A percentile compares a stretch with the other conserved stretches of the same genome.
Evolutionary conservation across 2,329 filamentous ascomycete genomes (phyloP).

Genomic region (Alternaria burnsii): DNA sequence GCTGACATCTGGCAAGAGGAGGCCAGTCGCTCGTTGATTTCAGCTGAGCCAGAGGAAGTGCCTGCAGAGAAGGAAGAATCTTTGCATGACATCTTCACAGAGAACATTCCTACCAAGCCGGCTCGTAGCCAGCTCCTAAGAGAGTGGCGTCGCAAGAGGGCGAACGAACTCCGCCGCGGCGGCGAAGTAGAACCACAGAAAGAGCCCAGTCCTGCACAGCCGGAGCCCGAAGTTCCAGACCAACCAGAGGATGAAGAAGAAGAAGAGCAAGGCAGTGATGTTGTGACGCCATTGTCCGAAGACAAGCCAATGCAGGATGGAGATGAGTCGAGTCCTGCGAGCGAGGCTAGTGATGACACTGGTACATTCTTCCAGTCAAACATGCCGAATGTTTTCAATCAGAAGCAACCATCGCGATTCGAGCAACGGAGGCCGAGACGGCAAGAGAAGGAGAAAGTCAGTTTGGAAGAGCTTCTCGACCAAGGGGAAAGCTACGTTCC

Average conservation of each 20-base stretch:
- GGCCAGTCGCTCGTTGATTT: conserved; percentile 50
- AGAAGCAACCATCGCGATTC: conserved; percentile 24
- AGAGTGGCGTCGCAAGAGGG: conserved; percentile 54
- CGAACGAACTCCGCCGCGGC: conserved; percentile 49
- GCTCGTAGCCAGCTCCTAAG: conserved; percentile 52
- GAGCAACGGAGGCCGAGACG: conserved; percentile 34
- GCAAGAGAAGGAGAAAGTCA: conserved; percentile 37
- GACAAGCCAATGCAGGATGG: conserved; percentile 19
- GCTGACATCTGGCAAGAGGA: conserved; percentile 60
- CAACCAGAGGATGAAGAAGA: conserved; percentile 19
- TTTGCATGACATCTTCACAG: conserved; percentile 47
- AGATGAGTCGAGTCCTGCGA: conserved; percentile 23
- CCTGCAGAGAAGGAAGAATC: conserved; percentile 25
- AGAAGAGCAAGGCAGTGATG: conserved; percentile 24
- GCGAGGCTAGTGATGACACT: conserved; percentile 47
- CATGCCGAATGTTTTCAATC: conserved; percentile 38
- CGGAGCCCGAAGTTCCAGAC: conserved; percentile 9
- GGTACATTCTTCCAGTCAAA: conserved; percentile 51
- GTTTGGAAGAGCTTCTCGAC: conserved; percentile 43
- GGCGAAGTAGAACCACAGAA: conserved; percentile 46
- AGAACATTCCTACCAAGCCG: conserved; percentile 41
- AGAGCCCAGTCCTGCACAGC: conserved; percentile 10
- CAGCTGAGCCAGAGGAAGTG: conserved; percentile 28
- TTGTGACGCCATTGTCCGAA: conserved; percentile 15
- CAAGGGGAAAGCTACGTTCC: conserved; percentile 44